These are phyloP conservation scores for Aspergillus baeticus DNA, from an alignment of 495 filamentous ascomycete species.

Conservation along the genomic window DNA sequence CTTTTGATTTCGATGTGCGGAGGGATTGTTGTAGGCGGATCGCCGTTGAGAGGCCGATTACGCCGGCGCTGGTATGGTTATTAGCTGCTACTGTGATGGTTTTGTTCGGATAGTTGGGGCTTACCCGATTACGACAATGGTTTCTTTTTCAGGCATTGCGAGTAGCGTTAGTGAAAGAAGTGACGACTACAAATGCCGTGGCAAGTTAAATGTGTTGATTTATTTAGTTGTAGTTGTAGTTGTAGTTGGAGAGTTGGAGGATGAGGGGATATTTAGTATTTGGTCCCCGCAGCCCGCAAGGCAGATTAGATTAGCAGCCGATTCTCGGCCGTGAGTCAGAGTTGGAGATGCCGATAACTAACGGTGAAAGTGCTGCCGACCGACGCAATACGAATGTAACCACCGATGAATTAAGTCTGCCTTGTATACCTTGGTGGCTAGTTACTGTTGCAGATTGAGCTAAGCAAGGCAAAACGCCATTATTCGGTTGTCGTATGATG, in stretches of 20 bases:
- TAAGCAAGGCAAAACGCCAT: not conserved
- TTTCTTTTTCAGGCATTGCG: constrained; percentile 31
- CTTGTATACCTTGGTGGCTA: not conserved
- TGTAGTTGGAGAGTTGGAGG: not conserved
- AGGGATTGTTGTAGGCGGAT: constrained; percentile 47
- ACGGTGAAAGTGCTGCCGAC: no score
- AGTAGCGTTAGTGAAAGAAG: not conserved
- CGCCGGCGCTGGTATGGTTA: constrained; percentile 42
- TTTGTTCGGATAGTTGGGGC: not conserved
- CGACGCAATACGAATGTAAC: not conserved
- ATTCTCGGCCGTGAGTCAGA: constrained; percentile 1
- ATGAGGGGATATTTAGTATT: not conserved
- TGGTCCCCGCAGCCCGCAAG: not conserved
- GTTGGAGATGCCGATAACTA: not conserved
- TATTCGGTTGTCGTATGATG: not conserved
- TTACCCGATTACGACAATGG: constrained; percentile 48
- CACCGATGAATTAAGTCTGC: not conserved
- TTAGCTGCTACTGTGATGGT: not conserved
- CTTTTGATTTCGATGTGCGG: constrained; percentile 25
- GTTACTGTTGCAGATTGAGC: no score
- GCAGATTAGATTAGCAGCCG: not conserved
- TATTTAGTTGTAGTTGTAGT: no score
- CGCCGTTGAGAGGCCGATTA: constrained; percentile 56
- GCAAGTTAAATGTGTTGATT: not conserved
- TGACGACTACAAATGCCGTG: not conserved